phyloP scores from a whole-genome alignment of 2,329 filamentous ascomycete species.

The Trichoderma endophyticum region DNA sequence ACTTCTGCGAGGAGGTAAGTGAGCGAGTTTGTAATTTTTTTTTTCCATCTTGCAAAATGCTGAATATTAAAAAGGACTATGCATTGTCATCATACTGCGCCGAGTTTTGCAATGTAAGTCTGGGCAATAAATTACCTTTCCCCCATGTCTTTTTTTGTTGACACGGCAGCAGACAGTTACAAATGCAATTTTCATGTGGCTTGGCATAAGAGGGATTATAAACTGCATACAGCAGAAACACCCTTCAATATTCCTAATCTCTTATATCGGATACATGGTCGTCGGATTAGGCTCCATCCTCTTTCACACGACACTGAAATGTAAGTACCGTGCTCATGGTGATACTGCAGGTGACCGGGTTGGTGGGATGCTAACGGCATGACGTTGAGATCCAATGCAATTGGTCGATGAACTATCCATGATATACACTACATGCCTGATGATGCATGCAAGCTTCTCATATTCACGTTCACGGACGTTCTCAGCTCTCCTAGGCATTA shows the following conservation, averaged over 20 bases:
- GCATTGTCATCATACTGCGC: slow-evolving; percentile 72
- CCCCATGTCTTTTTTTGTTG: slow-evolving; percentile 1
- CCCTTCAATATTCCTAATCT: slow-evolving; percentile 70
- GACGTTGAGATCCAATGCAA: slow-evolving; percentile 53
- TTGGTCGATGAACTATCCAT: slow-evolving; percentile 59
- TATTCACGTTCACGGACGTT: slow-evolving; percentile 56
- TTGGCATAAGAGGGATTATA: slow-evolving; percentile 70
- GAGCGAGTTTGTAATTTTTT: slow-evolving; percentile 11
- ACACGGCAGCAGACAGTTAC: slow-evolving; percentile 61
- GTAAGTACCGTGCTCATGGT: slow-evolving; percentile 34
- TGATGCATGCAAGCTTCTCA: slow-evolving; percentile 66
- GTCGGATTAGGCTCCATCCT: slow-evolving; percentile 55
- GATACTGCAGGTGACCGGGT: not conserved
- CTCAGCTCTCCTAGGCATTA: slow-evolving; percentile 53
- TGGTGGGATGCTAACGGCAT: not conserved
- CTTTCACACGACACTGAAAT: slow-evolving; percentile 57
- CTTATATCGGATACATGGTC: slow-evolving; percentile 51
- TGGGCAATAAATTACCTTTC: not conserved
- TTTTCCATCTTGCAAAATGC: not conserved
- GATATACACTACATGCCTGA: slow-evolving; percentile 58
- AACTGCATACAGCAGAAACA: slow-evolving; percentile 72
- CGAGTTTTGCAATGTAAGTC: slow-evolving; percentile 64
- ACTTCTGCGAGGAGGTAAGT: slow-evolving; percentile 75
- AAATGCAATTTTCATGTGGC: slow-evolving; percentile 76
- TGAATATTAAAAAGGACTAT: slow-evolving; percentile 44